Base-by-base conservation (phyloP, 495 filamentous ascomycete species). In the Jackrogersella multiformis region DNA sequence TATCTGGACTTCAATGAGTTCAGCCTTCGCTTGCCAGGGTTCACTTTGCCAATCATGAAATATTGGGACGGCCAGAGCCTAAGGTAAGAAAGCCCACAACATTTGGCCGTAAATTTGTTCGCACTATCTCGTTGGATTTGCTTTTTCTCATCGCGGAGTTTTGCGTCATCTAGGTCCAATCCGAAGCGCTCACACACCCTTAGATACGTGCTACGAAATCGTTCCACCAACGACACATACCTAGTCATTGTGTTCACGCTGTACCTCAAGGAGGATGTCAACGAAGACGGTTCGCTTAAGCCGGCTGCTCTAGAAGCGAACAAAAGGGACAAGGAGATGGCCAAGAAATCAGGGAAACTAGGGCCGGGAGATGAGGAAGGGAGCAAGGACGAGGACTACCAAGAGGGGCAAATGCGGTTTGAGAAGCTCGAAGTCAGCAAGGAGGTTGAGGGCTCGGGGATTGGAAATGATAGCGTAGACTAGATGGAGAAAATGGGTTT, bases 121-220 rank as follows among this genome's bases (percentile, higher is more conserved):
- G 41, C 20, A 59, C 13, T 49, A 23, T 35, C 30, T 28, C 16
- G 16, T 59, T 63, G 57, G 66, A 26, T 68, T 64, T 45, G 7
- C 35, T 44, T 12, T 70, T 64, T 46, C 58, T 58, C 46, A 52
- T 64, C 41, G 8, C 46, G 8, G 8, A 4, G 26, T 51, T 26
- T 51, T 61, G 15, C 49, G 12, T 5, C 56, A 62, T 68, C 48
- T 70, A 78, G 76, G 75, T 42, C 67, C 28, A 61, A 66, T 5
- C 76, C 61, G 57, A 83, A 77, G 75, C 87, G 82, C 79, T 82
- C 83, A 77, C 89, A 93, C 77, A 81, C 84, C 55, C 81, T 92
- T 76, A 92, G 93, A 80, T 98, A 97, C 81, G 89, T 93, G 34
- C 83, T 98, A 64, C 94, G 90, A 70, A 89, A 97, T 73, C 83